Base-by-base conservation (phyloP, 768 basidiomycete genomes). In the Agaricus sinodeliciosus region DNA sequence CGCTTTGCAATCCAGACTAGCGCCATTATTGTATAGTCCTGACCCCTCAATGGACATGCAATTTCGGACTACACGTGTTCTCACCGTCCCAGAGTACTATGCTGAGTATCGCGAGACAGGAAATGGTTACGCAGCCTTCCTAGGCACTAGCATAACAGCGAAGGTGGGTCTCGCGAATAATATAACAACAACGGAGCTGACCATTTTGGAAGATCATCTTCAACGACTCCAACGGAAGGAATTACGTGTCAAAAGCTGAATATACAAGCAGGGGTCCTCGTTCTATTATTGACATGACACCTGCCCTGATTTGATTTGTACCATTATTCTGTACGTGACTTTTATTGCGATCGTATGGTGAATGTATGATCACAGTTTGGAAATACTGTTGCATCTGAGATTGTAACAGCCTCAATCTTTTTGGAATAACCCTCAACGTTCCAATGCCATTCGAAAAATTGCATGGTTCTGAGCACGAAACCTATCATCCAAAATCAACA, bases 71-170 rank as follows among this genome's bases (percentile, higher is more conserved):
- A 79, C 83, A 37, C 78, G 82, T 19, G 72, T 82, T 5, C 63
- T 90, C 46, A 77, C 71, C 34, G 78, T 93, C 7, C 92, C 93
- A 0, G 92, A 94, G 28, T 94, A 94, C 66, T 96, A 92, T 64
- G 85, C 87, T 7, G 91, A 94, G 64, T 96, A 89, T 61, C 75
- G 90, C 52, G 89, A 92, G 46, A 88, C 82, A 41, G 91, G 90
- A 2, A 89, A 91, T 49, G 85, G 85, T 1, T 72, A 85, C 36
- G 85, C 89, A 3, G 82, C 85, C 9, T 94, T 92, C 72, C 68
- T 94, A 52, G 91, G 91, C 1, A 75, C 82, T 15, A 85, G 85
- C 59, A 90, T 94, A 57, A 78, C 84, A n/a, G 91, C 89, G 5
- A 94, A 93, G 75, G 91, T 89, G 48, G 43, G 66, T 57, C 11